Conservation (phyloP, 805 yeast species). For the Candida anglica region DNA sequence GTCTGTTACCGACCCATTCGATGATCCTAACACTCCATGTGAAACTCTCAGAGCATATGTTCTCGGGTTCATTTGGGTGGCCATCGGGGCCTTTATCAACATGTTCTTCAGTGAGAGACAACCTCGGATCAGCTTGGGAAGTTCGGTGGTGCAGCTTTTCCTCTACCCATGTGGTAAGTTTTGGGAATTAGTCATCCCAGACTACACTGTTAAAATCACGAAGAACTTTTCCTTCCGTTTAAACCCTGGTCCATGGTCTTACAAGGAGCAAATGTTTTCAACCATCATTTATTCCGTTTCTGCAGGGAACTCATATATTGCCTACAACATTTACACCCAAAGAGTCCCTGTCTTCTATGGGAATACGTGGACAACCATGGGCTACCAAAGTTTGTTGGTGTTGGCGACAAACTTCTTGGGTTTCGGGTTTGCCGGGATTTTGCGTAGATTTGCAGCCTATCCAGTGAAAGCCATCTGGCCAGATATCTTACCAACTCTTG, state of each 20-base stretch:
- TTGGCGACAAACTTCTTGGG: conserved; percentile 24
- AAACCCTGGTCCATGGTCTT: conserved; percentile 64
- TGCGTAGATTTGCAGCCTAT: conserved; percentile 39
- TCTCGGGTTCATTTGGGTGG: conserved; percentile 48
- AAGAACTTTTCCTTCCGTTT: conserved; percentile 15
- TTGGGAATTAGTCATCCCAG: conserved; percentile 41
- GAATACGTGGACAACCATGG: conserved; percentile 17
- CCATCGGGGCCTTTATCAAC: conserved; percentile 51
- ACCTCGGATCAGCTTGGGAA: conserved; percentile 43
- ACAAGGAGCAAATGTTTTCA: conserved; percentile 63
- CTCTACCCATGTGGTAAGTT: conserved; percentile 41
- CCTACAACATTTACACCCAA: conserved; percentile 16
- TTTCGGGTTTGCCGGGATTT: conserved; percentile 27
- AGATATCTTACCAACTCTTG: conserved; percentile 23
- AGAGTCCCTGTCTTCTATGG: conserved; percentile 24
- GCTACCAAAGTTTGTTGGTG: conserved; percentile 21
- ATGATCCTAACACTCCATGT: conserved; percentile 45
- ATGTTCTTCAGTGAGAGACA: conserved; percentile 55
- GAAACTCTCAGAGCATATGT: conserved; percentile 57
- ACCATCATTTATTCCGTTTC: conserved; percentile 41
- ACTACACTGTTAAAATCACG: conserved; percentile 18
- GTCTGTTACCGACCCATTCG: conserved; percentile 58
- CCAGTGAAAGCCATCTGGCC: conserved; percentile 58
- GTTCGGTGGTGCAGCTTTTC: conserved; percentile 44
- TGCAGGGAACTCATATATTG: conserved; percentile 18